Evolutionary conservation across 2,329 filamentous ascomycete species (phyloP), one percentile per base, ranked within the genome.

Genomic region (Colletotrichum sp.): DNA sequence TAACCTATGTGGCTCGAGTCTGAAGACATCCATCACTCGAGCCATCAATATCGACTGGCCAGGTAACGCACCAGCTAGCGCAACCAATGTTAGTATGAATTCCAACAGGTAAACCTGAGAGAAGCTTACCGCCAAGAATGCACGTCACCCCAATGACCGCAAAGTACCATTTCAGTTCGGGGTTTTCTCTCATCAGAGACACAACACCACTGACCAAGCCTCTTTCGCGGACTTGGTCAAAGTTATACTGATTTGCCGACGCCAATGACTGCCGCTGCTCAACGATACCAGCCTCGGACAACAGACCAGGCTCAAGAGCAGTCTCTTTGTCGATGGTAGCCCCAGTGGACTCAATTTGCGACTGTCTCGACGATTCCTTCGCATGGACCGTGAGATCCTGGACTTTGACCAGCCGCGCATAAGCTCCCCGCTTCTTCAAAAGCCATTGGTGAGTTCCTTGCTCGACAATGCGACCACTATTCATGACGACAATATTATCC

Each of bases 11-110:
- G 52, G 52, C 25, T 57, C 59, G 19, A 61, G 19, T 61, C 79
- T 82, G 71, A 88, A 88, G 7, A 87, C 83, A 6, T 86, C 82
- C 57, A 87, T 83, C 15, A 86, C 81, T 32, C 81, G 82, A 12
- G 83, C 83, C 48, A 88, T 79, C 6, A 89, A 76, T 63, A 89
- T 80, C 4, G 87, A 85, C 68, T 89, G 86, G 5, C 81, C 85
- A 3, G 87, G 87, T 59, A 82, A 85, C 3, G 82, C 80, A 16
- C 83, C 85, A 32, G 82, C 85, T 76, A n/a, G 39, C 39, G 22
- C 55, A 72, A 57, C n/a, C 25, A 57, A 57, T 13, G 25, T 57
- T 57, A 57, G 52, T 57, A 25, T 27, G 52, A 1, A 13, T 6
- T 57, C 52, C 22, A 1, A 27, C 25, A 27, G 15, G 52, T 27